phyloP scores from a whole-genome alignment of 2,329 filamentous ascomycete species.

The Sclerotinia nivalis region DNA sequence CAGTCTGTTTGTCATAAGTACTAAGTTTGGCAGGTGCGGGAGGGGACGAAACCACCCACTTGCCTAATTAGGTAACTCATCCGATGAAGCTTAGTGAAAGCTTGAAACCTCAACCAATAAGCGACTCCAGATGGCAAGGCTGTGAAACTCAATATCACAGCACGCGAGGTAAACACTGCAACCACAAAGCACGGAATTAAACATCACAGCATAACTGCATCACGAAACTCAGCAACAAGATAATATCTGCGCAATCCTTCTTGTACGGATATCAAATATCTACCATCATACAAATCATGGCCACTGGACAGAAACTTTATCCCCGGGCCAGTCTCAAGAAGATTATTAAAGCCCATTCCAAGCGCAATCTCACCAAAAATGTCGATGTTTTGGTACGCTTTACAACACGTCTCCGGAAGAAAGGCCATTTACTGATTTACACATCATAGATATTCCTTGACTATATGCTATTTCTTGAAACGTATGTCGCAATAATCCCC shows the following conservation, averaged over 20 bases:
- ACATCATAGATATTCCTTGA: conserved; percentile 73
- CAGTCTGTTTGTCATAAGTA: conserved; percentile 7
- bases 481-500: conserved; percentile 45
- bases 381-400: conserved; percentile 74
- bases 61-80: conserved; percentile 16
- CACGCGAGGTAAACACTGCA: not conserved
- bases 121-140: not conserved
- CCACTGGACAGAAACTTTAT: conserved; percentile 68
- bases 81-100: conserved; percentile 15
- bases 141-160: conserved; percentile 7
- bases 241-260: not conserved
- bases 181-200: not conserved
- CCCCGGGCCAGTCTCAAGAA: conserved; percentile 83
- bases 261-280: not conserved
- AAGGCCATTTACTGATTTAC: conserved; percentile 22
- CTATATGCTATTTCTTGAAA: conserved; percentile 77
- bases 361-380: conserved; percentile 78
- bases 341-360: conserved; percentile 85
- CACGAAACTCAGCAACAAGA: not conserved
- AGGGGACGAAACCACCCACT: conserved; percentile 19
- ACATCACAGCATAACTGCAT: not conserved
- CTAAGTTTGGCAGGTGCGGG: conserved; percentile 5
- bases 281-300: conserved; percentile 32
- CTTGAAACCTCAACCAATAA: not conserved
- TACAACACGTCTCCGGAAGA: conserved; percentile 30